Evolutionary conservation across 495 filamentous ascomycete genomes (phyloP), one percentile per base, ranked within the genome.

Genomic region (Lichina pygmaea): DNA sequence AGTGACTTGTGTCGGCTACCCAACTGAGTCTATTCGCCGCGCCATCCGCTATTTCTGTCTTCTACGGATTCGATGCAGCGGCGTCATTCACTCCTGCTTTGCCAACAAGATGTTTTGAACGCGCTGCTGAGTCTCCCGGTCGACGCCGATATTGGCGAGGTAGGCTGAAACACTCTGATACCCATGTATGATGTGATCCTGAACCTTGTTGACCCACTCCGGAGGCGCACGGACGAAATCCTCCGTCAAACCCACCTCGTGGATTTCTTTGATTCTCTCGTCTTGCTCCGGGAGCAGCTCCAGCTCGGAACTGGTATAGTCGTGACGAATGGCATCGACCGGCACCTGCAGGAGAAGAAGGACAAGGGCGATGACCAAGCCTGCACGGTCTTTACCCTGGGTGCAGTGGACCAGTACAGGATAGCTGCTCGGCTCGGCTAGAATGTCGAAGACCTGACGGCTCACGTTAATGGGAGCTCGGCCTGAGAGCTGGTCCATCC

Each of bases 331-430:
- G 0, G 71, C 73, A 0, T 64, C 60, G 0, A 61, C 43, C 0
- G 72, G 68, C 0, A 80, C 66, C 8, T 58, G 55, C 4, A 74
- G 63, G 3, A 78, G 56, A 32, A 85, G 54, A 1, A 86, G 57
- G 0, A 68, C 52, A 15, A 91, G 61, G 9, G 75, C 58, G n/a
- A 81, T 57, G 17, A 80, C 61, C 3, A 89, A 60, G 0, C 84
- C 84, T 0, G 83, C 89, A 0, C 81, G 70, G 54, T 91, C 84
- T 53, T 93, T 93, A 34, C 84, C 84, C 54, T 89, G 80, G 4
- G 81, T 85, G 60, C 84, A 91, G 61, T 89, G 83, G 6, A 86
- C 54, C 3, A 86, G 54, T 6, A 72, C 48, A 0, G 81, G 80
- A 38, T 75, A 75, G 13, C 13, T 39, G 11, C 15, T 33, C 3